These are phyloP conservation scores for Massariosphaeria phaeospora DNA, from an alignment of 495 filamentous ascomycete species.

Conservation along the genomic window DNA sequence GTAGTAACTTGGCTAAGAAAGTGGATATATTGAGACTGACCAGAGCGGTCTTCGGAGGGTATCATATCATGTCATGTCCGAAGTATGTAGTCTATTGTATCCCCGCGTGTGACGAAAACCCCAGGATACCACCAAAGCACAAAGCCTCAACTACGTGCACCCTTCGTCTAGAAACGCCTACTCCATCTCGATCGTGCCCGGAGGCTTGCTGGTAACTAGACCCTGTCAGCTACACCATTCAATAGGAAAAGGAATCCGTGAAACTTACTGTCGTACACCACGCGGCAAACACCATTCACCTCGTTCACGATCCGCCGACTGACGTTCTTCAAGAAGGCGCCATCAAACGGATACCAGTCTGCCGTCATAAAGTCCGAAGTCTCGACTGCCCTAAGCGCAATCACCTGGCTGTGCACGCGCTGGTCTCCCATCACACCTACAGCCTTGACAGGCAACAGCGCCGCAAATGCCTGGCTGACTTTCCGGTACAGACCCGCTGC, in stretches of 20 bases:
- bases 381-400: constrained; percentile 66
- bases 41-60: not conserved
- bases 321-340: constrained; percentile 64
- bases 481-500: constrained; percentile 78
- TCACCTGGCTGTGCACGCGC: constrained; percentile 54
- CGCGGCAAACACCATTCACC: constrained; percentile 68
- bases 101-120: too few species aligned
- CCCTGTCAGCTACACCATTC: constrained; percentile 12
- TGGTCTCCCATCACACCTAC: constrained; percentile 81
- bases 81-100: too few species aligned
- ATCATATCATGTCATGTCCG: not conserved
- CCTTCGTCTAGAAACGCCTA: too few species aligned
- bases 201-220: constrained; percentile 69
- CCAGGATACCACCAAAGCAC: too few species aligned
- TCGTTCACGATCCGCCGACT: constrained; percentile 75
- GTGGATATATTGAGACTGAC: not conserved
- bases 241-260: not conserved
- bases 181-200: constrained; percentile 73
- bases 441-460: constrained; percentile 61
- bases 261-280: constrained; percentile 50
- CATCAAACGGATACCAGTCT: constrained; percentile 60
- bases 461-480: constrained; percentile 81
- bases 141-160: too few species aligned
- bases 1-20: not conserved
- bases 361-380: constrained; percentile 86